Evolutionary conservation across 2,329 filamentous ascomycete species (phyloP).

Genomic region (Xylariaceae sp.): DNA sequence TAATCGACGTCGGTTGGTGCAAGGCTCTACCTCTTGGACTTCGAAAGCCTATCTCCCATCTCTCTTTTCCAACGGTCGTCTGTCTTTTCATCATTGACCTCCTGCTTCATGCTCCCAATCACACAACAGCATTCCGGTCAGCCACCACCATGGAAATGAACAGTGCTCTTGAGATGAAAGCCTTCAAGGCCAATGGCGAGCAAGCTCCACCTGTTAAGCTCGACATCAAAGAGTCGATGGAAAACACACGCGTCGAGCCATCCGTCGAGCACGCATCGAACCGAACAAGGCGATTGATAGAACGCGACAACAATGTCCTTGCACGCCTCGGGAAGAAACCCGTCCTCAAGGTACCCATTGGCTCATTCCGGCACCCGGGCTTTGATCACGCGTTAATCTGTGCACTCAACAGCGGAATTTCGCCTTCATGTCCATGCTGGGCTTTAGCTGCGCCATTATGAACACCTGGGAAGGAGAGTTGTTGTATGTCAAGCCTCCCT

Average conservation of each 20-base stretch:
- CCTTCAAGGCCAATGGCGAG: conserved; percentile 9
- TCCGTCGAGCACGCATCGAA: neutral
- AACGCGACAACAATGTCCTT: conserved; percentile 25
- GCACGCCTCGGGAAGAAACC: conserved; percentile 29
- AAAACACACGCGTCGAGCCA: neutral
- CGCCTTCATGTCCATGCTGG: conserved; percentile 32
- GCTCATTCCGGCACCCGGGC: neutral
- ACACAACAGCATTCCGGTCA: neutral
- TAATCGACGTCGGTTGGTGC: neutral
- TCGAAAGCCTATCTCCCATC: neutral
- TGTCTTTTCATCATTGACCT: neutral
- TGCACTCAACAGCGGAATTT: conserved; percentile 23
- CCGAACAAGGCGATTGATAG: conserved; percentile 10
- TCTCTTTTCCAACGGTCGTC: neutral
- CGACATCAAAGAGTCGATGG: conserved; percentile 5
- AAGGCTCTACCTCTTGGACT: neutral
- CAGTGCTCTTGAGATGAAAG: conserved; percentile 20
- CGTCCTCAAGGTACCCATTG: conserved; percentile 22
- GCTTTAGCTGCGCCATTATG: conserved; percentile 31
- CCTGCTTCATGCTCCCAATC: neutral
- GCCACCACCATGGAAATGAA: conserved; percentile 14
- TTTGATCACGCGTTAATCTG: neutral
- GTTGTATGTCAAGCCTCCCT: conserved; percentile 15
- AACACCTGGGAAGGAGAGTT: conserved; percentile 32
- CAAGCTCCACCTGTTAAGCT: conserved; percentile 15